phyloP scores from a whole-genome alignment of 345 rosid genomes.

The Populus euphratica region DNA sequence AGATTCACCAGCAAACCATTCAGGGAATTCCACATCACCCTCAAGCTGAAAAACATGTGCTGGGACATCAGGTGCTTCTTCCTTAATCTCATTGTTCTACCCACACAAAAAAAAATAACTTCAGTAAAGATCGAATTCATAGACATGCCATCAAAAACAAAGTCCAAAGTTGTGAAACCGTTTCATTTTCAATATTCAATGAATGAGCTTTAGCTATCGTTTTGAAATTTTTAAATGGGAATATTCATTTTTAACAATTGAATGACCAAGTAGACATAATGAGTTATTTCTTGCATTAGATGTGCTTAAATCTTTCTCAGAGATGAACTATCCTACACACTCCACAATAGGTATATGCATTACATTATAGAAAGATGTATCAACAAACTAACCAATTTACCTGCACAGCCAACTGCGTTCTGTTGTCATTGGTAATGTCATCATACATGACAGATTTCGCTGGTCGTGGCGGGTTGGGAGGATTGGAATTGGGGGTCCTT shows the following conservation, averaged over 20 bases:
- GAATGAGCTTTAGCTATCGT: not conserved
- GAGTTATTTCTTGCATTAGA: not conserved
- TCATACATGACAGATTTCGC: conserved; percentile 23
- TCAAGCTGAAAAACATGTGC: conserved; percentile 15
- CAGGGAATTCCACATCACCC: conserved; percentile 18
- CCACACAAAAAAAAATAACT: not conserved
- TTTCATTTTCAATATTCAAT: not conserved
- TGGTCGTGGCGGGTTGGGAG: conserved; percentile 56
- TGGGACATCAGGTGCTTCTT: conserved; percentile 27
- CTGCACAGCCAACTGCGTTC: conserved; percentile 23
- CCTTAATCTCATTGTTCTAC: conserved; percentile 36
- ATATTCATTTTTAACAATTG: not conserved
- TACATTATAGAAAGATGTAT: not conserved
- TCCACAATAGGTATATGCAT: not conserved
- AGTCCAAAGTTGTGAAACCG: not conserved
- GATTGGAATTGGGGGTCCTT: conserved; percentile 63
- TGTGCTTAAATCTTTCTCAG: not conserved
- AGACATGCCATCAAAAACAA: not conserved
- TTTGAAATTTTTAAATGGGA: too few species aligned
- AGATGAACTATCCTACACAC: not conserved
- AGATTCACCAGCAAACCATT: conserved; percentile 71
- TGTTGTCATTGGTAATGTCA: conserved; percentile 28
- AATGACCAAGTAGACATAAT: not conserved
- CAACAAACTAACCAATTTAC: conserved; percentile 17
- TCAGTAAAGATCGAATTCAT: not conserved